Evolutionary conservation across 257 asterid genomes (phyloP), one percentile per base, ranked within the genome.

Genomic region (Solanum sejunctum): DNA sequence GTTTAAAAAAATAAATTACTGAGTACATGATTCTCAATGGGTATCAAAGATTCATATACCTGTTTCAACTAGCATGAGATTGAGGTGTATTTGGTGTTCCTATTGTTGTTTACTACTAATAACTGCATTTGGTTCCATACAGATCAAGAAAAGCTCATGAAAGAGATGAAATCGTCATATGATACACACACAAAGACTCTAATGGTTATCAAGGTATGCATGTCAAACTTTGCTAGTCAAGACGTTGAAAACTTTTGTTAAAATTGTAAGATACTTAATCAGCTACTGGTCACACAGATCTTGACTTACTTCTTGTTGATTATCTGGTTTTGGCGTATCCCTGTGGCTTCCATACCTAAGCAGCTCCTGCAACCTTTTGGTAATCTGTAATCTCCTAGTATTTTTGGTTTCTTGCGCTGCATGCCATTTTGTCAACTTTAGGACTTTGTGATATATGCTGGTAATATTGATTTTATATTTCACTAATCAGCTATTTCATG

Each of bases 311-410:
- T 73, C 64, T 8, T 90, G 85, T 92, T 93, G 82, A 86, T 95
- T 87, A 28, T 93, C 45, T 96, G 97, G 94, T 96, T 92, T 92
- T 96, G 99, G 99, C 89, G 90, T 82, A 85, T 89, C 52, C 99
- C 98, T 12, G 95, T 95, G 61, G 90, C 98, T 86, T 89, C 94
- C 79, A 88, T 95, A 88, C 87, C 98, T 60, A 90, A 88, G 81
- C 93, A 93, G 85, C 96, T 96, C 20, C 95, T 95, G 86, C 97
- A 95, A 89, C 99, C 99, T 58, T 93, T 96, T 41, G 98, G 99
- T 93, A 93, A 52, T 58, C 66, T 79, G 55, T 67, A 85, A 41
- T n/a, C 81, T 60, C 55, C 56, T 77, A 1, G 20, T 70, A 13
- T 63, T 26, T 49, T 83, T 83, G 43, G 23, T 23, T 75, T 75